These are phyloP conservation scores for Apiospora pterosperma DNA, from an alignment of 2,329 filamentous ascomycete genomes.

Conservation along the genomic window DNA sequence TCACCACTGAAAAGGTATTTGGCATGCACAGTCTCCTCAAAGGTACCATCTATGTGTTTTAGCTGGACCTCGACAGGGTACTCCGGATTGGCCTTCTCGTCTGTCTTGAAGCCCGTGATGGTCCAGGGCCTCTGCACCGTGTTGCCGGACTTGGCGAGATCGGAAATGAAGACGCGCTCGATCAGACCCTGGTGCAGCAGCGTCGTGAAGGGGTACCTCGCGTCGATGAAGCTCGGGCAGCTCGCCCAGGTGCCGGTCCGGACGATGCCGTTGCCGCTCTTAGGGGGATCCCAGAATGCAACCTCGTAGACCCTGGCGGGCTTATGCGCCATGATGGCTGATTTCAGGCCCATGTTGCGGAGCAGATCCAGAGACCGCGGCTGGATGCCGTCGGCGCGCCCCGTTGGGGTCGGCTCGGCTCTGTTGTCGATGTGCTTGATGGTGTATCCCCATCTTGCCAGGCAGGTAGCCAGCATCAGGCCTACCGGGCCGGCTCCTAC, in stretches of 20 bases:
- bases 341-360: conserved; percentile 85
- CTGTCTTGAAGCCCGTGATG: conserved; percentile 57
- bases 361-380: conserved; percentile 83
- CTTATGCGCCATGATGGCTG: conserved; percentile 80
- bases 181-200: conserved; percentile 70
- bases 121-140: conserved; percentile 63
- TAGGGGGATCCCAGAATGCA: conserved; percentile 67
- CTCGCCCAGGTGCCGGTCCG: conserved; percentile 77
- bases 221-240: conserved; percentile 79
- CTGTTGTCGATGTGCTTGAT: conserved; percentile 95
- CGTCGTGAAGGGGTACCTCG: conserved; percentile 68
- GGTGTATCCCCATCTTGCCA: conserved; percentile 90
- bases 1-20: conserved; percentile 73
- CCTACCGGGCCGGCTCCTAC: conserved; percentile 87
- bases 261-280: conserved; percentile 53
- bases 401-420: conserved; percentile 77
- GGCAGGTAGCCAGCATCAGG: conserved; percentile 80
- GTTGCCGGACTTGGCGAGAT: conserved; percentile 60
- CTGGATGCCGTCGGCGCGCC: conserved; percentile 88
- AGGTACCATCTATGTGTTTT: conserved; percentile 70
- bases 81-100: conserved; percentile 51
- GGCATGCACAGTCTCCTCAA: conserved; percentile 62
- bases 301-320: conserved; percentile 83
- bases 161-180: conserved; percentile 65
- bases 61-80: conserved; percentile 81